Percentiles rank a stretch among this genome's conserved stretches.
Conservation (phyloP, 257 asterid species). For the Solanum chiquidenum region DNA sequence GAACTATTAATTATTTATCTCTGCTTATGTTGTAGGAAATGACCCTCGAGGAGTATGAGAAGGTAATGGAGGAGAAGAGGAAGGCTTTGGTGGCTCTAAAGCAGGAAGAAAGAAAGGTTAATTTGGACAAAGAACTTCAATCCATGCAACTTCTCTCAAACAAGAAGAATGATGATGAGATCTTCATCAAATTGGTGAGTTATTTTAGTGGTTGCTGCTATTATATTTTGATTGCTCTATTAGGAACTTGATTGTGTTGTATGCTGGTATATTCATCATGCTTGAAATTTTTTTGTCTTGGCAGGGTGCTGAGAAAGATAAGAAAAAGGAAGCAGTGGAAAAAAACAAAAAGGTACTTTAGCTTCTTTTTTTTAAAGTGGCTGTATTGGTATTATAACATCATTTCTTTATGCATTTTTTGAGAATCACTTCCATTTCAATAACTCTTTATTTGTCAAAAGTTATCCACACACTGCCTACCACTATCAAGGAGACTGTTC, state of each 20-base stretch:
- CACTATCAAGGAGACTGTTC: neutral
- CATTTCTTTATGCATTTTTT: neutral
- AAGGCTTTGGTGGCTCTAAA: constrained; percentile 39
- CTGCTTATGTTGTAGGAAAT: constrained; percentile 30
- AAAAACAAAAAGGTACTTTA: constrained; percentile 1
- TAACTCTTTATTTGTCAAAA: neutral
- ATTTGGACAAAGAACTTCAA: constrained; percentile 48
- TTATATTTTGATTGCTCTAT: neutral
- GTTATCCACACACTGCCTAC: neutral
- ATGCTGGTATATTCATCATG: neutral
- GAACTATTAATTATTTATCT: neutral
- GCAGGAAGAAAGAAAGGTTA: constrained; percentile 57
- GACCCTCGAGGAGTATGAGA: constrained; percentile 72
- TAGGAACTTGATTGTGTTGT: neutral
- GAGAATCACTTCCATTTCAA: too few relatives aligned
- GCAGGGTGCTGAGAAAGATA: constrained; percentile 3
- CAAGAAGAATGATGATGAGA: constrained; percentile 55
- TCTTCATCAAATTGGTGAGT: constrained; percentile 54
- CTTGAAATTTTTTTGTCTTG: neutral
- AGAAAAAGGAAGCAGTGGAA: neutral
- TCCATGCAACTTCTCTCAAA: constrained; percentile 57
- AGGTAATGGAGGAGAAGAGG: constrained; percentile 58
- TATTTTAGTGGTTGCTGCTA: neutral
- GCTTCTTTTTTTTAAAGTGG: neutral
- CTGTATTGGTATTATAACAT: neutral